Evolutionary conservation across 306 rosid species (phyloP), one percentile per base, ranked within the genome.

Genomic region (Cucurbita maxima): DNA sequence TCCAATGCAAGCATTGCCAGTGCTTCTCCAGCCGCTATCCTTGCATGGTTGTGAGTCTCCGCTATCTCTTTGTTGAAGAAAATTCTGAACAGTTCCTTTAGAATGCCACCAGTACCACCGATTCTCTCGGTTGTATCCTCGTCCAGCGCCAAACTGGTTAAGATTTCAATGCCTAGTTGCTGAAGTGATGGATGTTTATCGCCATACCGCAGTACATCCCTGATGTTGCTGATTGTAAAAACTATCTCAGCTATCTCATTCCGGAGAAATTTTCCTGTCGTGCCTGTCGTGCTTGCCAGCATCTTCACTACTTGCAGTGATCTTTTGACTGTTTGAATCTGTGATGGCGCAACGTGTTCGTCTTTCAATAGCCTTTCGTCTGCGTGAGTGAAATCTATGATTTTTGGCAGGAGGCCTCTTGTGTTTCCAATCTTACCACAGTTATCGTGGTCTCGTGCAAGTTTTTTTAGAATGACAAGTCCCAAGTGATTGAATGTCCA

Each of bases 361-460:
- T 84, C 81, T 84, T 77, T 84, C 79, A 95, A 86, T 72, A 88
- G 30, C 63, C 82, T 82, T 77, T 91, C 96, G 66, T 82, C 96
- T 3, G 84, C 84, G 51, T 87, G 96, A 36, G 97, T 84, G 78
- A 91, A 89, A 37, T 89, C 96, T 71, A 95, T 80, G 76, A 95
- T 88, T 78, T 95, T 95, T 44, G 96, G 90, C 7, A 95, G 84
- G 37, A 95, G 89, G 72, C 92, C 97, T 76, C 90, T 89, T 52
- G 99, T 91, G 71, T 82, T 89, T 53, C 97, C 99, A 58, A 95
- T 95, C 85, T 95, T 95, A 34, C 97, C 96, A 59, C 96, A 91
- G 79, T 86, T 95, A 71, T 95, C 97, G 19, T 84, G 99, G 73
- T 91, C 90, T n/a, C 77, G 90, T 0, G 96, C 90, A 50, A 95